phyloP scores from a whole-genome alignment of 1,139 yeast species.

The Debaryomyces coudertii region DNA sequence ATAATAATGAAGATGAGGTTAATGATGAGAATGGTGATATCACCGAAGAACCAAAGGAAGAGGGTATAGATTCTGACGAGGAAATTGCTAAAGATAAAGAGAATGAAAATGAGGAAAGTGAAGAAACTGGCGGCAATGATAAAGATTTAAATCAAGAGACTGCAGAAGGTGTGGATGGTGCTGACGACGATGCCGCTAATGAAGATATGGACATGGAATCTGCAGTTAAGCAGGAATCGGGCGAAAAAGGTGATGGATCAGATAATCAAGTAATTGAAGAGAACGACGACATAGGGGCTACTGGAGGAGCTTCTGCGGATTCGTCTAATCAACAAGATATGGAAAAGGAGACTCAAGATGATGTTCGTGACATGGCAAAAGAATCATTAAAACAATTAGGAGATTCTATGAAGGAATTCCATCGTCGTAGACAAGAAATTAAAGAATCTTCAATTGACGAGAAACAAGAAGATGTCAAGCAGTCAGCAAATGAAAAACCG shows the following conservation, averaged over 20 bases:
- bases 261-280: conserved; percentile 70
- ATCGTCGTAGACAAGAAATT: conserved; percentile 87
- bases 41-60: conserved; percentile 27
- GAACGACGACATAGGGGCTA: conserved; percentile 68
- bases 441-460: conserved; percentile 58
- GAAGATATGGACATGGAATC: conserved; percentile 62
- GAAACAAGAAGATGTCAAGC: conserved; percentile 48
- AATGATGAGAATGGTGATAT: conserved; percentile 15
- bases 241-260: conserved; percentile 76
- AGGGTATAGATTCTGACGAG: conserved; percentile 22
- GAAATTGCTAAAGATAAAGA: conserved; percentile 20
- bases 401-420: conserved; percentile 87
- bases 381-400: conserved; percentile 88
- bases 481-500: conserved; percentile 64
- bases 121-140: conserved; percentile 27
- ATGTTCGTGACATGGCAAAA: conserved; percentile 70
- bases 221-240: conserved; percentile 72
- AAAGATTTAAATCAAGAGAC: conserved; percentile 23
- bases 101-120: conserved; percentile 24
- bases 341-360: conserved; percentile 48
- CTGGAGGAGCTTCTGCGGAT: conserved; percentile 61
- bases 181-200: conserved; percentile 55
- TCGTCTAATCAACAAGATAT: conserved; percentile 44
- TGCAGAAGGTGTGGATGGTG: conserved; percentile 49
- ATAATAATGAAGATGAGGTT: conserved; percentile 24